These are phyloP conservation scores for Quercus rubra DNA, from an alignment of 306 rosid species.

Conservation along the genomic window DNA sequence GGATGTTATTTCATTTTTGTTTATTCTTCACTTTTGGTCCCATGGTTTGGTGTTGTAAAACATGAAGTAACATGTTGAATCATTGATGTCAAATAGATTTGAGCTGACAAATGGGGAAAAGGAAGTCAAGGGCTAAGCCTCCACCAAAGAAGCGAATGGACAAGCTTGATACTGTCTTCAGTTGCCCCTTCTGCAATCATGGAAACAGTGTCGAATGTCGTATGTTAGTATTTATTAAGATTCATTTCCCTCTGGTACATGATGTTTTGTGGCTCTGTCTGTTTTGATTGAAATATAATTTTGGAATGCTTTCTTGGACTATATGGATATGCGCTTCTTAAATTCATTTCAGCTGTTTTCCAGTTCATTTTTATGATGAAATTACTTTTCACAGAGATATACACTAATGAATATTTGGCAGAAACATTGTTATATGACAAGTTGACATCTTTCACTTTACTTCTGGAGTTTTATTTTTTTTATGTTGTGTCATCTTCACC, in stretches of 20 bases:
- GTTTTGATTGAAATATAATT: background rate
- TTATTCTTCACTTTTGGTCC: background rate
- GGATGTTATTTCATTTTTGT: background rate
- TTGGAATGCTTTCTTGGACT: background rate
- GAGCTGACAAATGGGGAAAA: slow-evolving; percentile 46
- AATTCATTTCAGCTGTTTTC: no score
- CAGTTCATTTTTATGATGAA: no score
- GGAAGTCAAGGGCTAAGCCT: slow-evolving; percentile 60
- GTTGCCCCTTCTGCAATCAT: slow-evolving; percentile 67
- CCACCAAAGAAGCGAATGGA: slow-evolving; percentile 57
- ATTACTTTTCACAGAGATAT: no score
- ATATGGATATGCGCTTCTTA: no score
- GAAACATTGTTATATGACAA: background rate
- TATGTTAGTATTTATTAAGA: slow-evolving; percentile 20
- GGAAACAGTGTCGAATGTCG: slow-evolving; percentile 65
- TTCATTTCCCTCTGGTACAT: background rate
- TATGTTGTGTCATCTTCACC: no score
- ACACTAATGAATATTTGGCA: no score
- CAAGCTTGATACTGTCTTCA: slow-evolving; percentile 65
- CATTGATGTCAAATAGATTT: background rate
- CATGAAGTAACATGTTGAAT: background rate
- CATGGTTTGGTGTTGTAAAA: background rate
- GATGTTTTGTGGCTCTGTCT: background rate
- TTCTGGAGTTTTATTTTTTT: background rate
- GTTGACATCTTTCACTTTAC: background rate